A percentile compares a stretch with the other conserved stretches of the same genome.
These are phyloP conservation scores for Solanum virginianum DNA, from an alignment of 257 asterid species.

Conservation along the genomic window DNA sequence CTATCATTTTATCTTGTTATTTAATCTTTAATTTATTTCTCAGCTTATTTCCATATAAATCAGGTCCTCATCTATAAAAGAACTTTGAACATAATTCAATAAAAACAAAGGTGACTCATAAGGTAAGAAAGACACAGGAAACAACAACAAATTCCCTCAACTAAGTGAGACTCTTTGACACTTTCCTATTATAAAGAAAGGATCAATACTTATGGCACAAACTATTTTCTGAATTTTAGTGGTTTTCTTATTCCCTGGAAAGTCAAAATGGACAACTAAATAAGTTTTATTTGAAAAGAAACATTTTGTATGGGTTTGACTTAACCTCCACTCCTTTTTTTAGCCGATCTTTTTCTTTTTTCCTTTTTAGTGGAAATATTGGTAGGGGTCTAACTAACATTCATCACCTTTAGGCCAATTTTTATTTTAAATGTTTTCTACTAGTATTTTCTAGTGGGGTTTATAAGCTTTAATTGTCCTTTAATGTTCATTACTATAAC, in stretches of 20 bases:
- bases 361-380: not conserved
- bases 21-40: no score
- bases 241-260: not conserved
- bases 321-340: not conserved
- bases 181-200: not conserved
- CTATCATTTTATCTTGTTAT: no score
- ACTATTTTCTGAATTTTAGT: not conserved
- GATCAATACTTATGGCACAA: not conserved
- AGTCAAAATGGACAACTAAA: not conserved
- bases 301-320: not conserved
- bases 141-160: not conserved
- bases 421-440: not conserved
- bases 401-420: not conserved
- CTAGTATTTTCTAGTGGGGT: not conserved
- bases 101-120: no score
- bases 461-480: not conserved
- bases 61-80: no score
- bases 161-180: not conserved
- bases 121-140: no score
- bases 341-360: not conserved
- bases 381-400: not conserved
- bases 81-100: not conserved
- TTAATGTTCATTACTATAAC: no score
- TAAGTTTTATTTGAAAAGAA: not conserved
- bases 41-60: no score